phyloP scores from a whole-genome alignment of 495 filamentous ascomycete species.

The Penicillium crystallinum region DNA sequence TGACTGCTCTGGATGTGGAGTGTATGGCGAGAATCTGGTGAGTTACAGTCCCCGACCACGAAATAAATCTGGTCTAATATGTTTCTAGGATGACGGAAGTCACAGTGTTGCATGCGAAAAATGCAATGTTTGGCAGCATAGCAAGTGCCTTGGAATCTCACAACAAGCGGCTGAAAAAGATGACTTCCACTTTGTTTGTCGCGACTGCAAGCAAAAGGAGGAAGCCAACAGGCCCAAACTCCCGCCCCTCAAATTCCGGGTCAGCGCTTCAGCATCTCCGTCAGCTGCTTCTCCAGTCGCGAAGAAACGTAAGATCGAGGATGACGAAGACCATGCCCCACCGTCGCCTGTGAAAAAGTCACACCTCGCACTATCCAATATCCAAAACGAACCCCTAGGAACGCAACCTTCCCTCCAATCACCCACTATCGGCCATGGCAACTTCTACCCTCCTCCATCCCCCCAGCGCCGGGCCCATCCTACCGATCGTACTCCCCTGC shows the following conservation, averaged over 20 bases:
- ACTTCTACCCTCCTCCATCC: conserved; percentile 33
- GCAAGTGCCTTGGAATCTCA: conserved; percentile 76
- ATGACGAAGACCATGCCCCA: conserved; percentile 10
- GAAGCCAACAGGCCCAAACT: conserved; percentile 64
- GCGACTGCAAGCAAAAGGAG: conserved; percentile 64
- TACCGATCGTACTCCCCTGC: conserved; percentile 15
- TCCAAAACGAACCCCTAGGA: conserved; percentile 16
- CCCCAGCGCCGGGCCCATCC: conserved; percentile 38
- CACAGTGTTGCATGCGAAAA: conserved; percentile 93
- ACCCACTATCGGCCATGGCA: conserved; percentile 20
- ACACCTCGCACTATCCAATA: conserved; percentile 15
- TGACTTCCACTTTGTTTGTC: conserved; percentile 86
- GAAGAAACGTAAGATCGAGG: conserved; percentile 25
- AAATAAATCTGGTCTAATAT: conserved; percentile 13
- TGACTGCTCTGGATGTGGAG: conserved; percentile 82
- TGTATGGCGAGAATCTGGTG: conserved; percentile 76
- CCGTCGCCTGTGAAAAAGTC: conserved; percentile 34
- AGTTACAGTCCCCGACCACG: conserved; percentile 11
- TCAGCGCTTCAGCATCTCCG: conserved; percentile 50
- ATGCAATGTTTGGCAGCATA: conserved; percentile 96
- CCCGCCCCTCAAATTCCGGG: conserved; percentile 60
- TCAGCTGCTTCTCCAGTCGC: conserved; percentile 19
- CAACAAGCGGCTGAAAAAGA: conserved; percentile 74
- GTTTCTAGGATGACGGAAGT: conserved; percentile 73
- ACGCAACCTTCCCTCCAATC: conserved; percentile 19